A percentile compares a stretch with the other conserved stretches of the same genome.
Evolutionary conservation across 129 eudicot genomes (phyloP).

Genomic region (Helianthus tuberosus): DNA sequence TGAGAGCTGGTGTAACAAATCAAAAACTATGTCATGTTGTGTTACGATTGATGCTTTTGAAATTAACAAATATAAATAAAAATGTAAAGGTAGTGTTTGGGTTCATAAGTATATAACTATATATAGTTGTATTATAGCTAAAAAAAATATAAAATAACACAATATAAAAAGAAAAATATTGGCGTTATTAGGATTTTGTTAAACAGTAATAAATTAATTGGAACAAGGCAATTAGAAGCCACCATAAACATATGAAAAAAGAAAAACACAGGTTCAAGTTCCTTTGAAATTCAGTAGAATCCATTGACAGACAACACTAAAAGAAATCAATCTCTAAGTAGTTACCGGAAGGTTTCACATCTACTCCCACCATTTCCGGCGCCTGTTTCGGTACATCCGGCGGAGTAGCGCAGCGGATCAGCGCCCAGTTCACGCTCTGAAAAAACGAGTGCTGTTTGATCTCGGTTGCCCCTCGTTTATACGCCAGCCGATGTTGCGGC

Average conservation of each 20-base stretch:
- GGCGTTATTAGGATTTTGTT: no score
- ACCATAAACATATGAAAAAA: constrained; percentile 33
- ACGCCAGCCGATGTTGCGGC: constrained; percentile 88
- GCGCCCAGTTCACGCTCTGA: constrained; percentile 82
- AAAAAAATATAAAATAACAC: no score
- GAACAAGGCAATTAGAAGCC: constrained; percentile 22
- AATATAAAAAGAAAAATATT: no score
- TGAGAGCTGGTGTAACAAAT: constrained; percentile 23
- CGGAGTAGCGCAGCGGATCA: constrained; percentile 90
- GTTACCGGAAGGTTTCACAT: constrained; percentile 84
- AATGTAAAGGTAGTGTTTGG: no score
- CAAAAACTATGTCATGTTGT: constrained; percentile 12
- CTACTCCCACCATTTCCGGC: constrained; percentile 51
- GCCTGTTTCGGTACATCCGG: constrained; percentile 63
- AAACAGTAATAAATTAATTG: background rate
- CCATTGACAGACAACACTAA: constrained; percentile 33
- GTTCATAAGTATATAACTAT: no score
- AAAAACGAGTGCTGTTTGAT: constrained; percentile 94
- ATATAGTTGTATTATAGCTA: no score
- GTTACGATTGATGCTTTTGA: no score
- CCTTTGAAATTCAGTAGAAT: background rate
- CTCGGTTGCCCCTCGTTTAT: constrained; percentile 92
- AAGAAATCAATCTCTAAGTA: constrained; percentile 93
- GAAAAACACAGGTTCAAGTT: constrained; percentile 12
- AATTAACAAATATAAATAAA: no score